These are phyloP conservation scores for Flaveria brownii DNA, from an alignment of 129 eudicot genomes.

Conservation along the genomic window DNA sequence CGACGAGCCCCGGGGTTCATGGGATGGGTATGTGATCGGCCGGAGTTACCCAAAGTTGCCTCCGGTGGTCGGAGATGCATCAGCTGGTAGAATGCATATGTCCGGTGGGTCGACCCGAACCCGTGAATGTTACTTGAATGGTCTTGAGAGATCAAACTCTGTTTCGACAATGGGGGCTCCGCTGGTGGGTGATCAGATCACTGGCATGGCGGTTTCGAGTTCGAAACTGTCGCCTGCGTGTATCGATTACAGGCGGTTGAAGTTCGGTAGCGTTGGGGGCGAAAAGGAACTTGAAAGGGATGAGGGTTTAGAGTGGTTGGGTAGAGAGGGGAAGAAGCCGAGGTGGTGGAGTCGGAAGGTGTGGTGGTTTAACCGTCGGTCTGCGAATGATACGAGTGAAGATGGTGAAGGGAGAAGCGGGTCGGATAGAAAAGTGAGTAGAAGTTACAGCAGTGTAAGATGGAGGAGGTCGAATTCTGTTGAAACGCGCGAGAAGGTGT, in stretches of 20 bases:
- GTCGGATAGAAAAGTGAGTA: slow-evolving; percentile 17
- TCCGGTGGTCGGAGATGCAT: slow-evolving; percentile 56
- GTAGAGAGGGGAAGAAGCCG: slow-evolving; percentile 59
- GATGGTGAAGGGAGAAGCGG: slow-evolving; percentile 36
- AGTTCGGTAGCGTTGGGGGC: slow-evolving; percentile 20
- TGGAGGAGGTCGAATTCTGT: slow-evolving; percentile 58
- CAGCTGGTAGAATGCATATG: slow-evolving; percentile 37
- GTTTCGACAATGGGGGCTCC: slow-evolving; percentile 7
- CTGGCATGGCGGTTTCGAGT: slow-evolving; percentile 23
- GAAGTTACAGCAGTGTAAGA: slow-evolving; percentile 74
- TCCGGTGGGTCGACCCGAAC: slow-evolving; percentile 72
- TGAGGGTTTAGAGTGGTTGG: slow-evolving; percentile 49
- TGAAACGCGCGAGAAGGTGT: slow-evolving; percentile 3
- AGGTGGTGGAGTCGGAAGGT: slow-evolving; percentile 67
- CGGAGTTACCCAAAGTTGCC: slow-evolving; percentile 53
- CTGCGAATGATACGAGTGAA: slow-evolving; percentile 33
- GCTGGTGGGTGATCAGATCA: neutral
- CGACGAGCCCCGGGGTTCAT: slow-evolving; percentile 56
- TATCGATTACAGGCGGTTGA: slow-evolving; percentile 27
- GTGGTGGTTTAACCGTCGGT: slow-evolving; percentile 60
- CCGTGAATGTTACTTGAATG: slow-evolving; percentile 61
- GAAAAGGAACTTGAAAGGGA: slow-evolving; percentile 43
- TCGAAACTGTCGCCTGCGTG: slow-evolving; percentile 53
- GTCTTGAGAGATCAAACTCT: slow-evolving; percentile 72
- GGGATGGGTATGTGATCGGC: slow-evolving; percentile 70